Evolutionary conservation across 768 basidiomycete genomes (phyloP), one percentile per base, ranked within the genome.

Genomic region (Tricholoma saponaceum): DNA sequence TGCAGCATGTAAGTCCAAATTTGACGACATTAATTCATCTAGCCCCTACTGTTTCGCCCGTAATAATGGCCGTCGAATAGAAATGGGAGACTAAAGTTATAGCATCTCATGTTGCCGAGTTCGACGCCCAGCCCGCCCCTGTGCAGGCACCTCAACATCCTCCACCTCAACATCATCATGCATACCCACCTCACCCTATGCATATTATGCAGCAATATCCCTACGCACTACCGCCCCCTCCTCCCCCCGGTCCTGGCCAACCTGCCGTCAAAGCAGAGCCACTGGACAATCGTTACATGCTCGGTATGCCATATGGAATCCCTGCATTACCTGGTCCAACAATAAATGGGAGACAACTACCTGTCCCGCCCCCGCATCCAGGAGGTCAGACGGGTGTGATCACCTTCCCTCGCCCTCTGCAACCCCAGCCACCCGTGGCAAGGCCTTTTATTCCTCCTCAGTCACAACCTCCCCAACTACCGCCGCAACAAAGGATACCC

Each of bases 71-170:
- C 41, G 30, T 53, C 54, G 50, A 54, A 33, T 73, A 98, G 92
- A 93, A 92, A 89, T 99, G 97, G 97, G 90, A 98, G 71, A 81
- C 80, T 67, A 97, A 97, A 71, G 87, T 99, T 51, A 83, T 97
- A 37, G 87, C 87, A n/a, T 95, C 93, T 2, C 87, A 90, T 66
- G 96, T 97, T 20, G 97, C 97, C 52, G 93, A 98, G 64, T 98
- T 97, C 70, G 90, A 92, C 69, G 74, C 83, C 16, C 47, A 50
- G n/a, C 74, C 74, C 64, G 16, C 73, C 13, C 69, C 77, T 1
- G 64, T 72, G 8, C 74, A 71, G 5, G 74, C 72, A 32, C 71
- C 79, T 3, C 79, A 76, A 44, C 79, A 76, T 41, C 80, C 80
- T 26, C 73, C 76, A 0, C 71, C 74, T 28, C 75, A 66, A 58